A percentile compares a stretch with the other conserved stretches of the same genome.
Evolutionary conservation across 2,329 filamentous ascomycete species (phyloP).

Genomic region (Aspergillus sp.): DNA sequence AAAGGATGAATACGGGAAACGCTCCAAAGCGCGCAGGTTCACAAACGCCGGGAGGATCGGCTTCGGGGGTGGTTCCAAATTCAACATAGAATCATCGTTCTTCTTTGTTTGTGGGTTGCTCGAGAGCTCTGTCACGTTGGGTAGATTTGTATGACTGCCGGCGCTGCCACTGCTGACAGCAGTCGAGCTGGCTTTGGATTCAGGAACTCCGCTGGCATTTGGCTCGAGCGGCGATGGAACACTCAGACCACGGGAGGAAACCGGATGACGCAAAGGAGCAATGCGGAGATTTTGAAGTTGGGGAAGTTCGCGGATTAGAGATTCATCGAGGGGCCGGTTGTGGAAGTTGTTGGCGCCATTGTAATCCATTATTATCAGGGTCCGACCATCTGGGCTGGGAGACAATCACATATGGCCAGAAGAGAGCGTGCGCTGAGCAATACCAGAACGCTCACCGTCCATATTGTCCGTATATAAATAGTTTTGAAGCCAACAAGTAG

Average conservation of each 20-base stretch:
- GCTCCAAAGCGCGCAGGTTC: conserved; percentile 42
- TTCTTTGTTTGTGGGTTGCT: conserved; percentile 29
- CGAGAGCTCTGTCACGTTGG: conserved; percentile 30
- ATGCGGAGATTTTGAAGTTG: conserved; percentile 39
- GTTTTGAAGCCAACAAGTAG: not conserved
- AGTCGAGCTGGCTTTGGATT: conserved; percentile 24
- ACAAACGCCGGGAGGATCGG: conserved; percentile 42
- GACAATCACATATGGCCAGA: conserved; percentile 8
- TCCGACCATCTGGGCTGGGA: conserved; percentile 8
- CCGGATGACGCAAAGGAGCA: conserved; percentile 42
- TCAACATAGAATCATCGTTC: conserved; percentile 28
- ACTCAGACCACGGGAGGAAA: conserved; percentile 35
- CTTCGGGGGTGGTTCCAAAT: conserved; percentile 32
- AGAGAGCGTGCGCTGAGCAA: conserved; percentile 1
- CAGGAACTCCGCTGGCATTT: conserved; percentile 29
- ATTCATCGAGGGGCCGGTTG: conserved; percentile 34
- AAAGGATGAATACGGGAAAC: conserved; percentile 36
- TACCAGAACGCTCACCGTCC: not conserved
- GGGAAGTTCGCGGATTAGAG: conserved; percentile 33
- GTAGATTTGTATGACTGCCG: conserved; percentile 30
- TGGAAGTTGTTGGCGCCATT: conserved; percentile 16
- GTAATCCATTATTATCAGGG: conserved; percentile 23
- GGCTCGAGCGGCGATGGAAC: conserved; percentile 42
- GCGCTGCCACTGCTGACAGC: conserved; percentile 15
- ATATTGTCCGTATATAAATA: conserved; percentile 3